Evolutionary conservation across 306 rosid species (phyloP).

Genomic region (Glycine soja): DNA sequence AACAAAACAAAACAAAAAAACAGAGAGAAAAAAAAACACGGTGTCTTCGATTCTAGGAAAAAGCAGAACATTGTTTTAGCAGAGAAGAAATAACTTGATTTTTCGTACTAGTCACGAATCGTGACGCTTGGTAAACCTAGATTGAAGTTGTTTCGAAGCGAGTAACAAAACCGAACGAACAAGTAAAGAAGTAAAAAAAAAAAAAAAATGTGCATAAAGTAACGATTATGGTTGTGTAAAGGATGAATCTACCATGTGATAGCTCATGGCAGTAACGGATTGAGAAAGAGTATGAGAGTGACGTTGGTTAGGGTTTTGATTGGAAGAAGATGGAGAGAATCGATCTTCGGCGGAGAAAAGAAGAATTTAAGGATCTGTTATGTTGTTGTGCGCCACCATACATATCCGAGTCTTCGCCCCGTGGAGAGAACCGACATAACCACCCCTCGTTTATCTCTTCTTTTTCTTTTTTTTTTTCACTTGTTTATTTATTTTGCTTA

Average conservation of each 20-base stretch:
- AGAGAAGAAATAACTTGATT: conserved; percentile 32
- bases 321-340: conserved; percentile 1
- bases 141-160: conserved; percentile 27
- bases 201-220: no score
- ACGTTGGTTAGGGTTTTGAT: conserved; percentile 46
- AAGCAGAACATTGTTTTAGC: not conserved
- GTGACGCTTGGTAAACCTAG: conserved; percentile 22
- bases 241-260: conserved; percentile 50
- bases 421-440: conserved; percentile 44
- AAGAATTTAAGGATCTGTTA: conserved; percentile 21
- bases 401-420: conserved; percentile 13
- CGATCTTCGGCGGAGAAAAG: conserved; percentile 21
- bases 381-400: conserved; percentile 40
- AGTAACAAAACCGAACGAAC: not conserved
- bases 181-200: not conserved
- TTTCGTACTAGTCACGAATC: not conserved
- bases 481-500: not conserved
- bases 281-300: conserved; percentile 25
- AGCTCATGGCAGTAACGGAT: conserved; percentile 43
- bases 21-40: not conserved
- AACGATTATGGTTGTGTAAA: conserved; percentile 30
- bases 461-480: not conserved
- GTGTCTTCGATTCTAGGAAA: no score
- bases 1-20: not conserved
- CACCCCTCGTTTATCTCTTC: conserved; percentile 25